phyloP scores from a whole-genome alignment of 2,329 filamentous ascomycete genomes.

The Pochonia chlamydosporia region DNA sequence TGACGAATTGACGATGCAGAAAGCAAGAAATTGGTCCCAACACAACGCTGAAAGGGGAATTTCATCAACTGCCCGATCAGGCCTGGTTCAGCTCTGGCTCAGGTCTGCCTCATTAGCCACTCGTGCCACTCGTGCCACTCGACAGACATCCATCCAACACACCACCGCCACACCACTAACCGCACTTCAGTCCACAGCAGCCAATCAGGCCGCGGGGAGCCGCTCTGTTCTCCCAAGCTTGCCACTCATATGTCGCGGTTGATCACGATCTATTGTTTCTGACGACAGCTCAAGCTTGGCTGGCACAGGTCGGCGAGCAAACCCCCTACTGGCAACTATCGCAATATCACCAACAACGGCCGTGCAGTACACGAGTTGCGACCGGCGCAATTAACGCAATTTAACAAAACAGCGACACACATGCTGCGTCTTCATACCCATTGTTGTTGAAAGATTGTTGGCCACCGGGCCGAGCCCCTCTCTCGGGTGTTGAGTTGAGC shows the following conservation, averaged over 20 bases:
- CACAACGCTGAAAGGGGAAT: no score
- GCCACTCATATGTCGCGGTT: background rate
- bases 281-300: background rate
- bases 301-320: background rate
- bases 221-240: background rate
- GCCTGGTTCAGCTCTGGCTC: no score
- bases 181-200: background rate
- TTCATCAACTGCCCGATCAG: no score
- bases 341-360: background rate
- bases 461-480: slow-evolving; percentile 8
- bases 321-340: background rate
- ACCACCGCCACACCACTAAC: background rate
- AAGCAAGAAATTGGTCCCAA: no score
- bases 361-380: background rate
- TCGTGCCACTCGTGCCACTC: no score
- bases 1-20: no score
- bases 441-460: slow-evolving; percentile 5
- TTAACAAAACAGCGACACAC: background rate
- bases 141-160: background rate
- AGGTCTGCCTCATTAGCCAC: no score
- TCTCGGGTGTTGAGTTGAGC: slow-evolving; percentile 1
- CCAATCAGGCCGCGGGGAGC: background rate
- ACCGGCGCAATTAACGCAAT: background rate
- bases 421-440: background rate
- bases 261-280: background rate